These are phyloP conservation scores for Malbranchea zuffiana DNA, from an alignment of 2,329 filamentous ascomycete genomes.

Conservation along the genomic window DNA sequence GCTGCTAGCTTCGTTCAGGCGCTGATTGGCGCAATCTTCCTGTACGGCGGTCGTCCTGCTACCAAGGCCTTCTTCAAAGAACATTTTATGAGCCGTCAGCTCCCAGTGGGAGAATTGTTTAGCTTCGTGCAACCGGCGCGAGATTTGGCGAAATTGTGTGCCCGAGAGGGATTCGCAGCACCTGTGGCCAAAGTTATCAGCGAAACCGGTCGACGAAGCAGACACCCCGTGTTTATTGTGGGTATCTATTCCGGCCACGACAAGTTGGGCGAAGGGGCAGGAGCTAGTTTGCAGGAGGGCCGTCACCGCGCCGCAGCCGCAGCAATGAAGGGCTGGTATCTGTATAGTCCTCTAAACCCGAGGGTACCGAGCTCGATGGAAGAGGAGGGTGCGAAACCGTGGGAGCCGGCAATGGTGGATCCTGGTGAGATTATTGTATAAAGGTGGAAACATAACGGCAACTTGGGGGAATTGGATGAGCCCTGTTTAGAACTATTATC, in stretches of 20 bases:
- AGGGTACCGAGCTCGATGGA: slow-evolving; percentile 61
- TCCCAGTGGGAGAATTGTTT: slow-evolving; percentile 70
- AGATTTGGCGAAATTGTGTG: slow-evolving; percentile 74
- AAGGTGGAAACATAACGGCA: slow-evolving; percentile 15
- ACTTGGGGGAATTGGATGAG: slow-evolving; percentile 14
- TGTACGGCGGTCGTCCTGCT: slow-evolving; percentile 69
- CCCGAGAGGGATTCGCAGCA: slow-evolving; percentile 75
- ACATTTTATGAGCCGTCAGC: slow-evolving; percentile 69
- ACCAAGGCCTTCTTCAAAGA: slow-evolving; percentile 71
- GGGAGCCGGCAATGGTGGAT: slow-evolving; percentile 59
- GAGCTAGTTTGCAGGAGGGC: slow-evolving; percentile 64
- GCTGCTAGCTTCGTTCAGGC: slow-evolving; percentile 71
- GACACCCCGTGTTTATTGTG: slow-evolving; percentile 83
- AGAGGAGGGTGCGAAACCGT: slow-evolving; percentile 48
- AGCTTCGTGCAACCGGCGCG: slow-evolving; percentile 71
- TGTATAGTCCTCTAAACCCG: slow-evolving; percentile 69
- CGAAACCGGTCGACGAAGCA: slow-evolving; percentile 77
- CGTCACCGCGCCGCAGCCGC: slow-evolving; percentile 70
- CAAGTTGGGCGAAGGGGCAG: slow-evolving; percentile 84
- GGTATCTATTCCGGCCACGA: slow-evolving; percentile 87
- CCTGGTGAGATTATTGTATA: slow-evolving; percentile 56
- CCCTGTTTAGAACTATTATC: slow-evolving; percentile 18
- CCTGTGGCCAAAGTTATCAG: slow-evolving; percentile 79
- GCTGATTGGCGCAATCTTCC: slow-evolving; percentile 71
- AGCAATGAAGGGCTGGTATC: slow-evolving; percentile 86